A percentile compares a stretch with the other conserved stretches of the same genome.
Conservation (phyloP, 495 filamentous ascomycete species). For the Aspergillus ostianus region DNA sequence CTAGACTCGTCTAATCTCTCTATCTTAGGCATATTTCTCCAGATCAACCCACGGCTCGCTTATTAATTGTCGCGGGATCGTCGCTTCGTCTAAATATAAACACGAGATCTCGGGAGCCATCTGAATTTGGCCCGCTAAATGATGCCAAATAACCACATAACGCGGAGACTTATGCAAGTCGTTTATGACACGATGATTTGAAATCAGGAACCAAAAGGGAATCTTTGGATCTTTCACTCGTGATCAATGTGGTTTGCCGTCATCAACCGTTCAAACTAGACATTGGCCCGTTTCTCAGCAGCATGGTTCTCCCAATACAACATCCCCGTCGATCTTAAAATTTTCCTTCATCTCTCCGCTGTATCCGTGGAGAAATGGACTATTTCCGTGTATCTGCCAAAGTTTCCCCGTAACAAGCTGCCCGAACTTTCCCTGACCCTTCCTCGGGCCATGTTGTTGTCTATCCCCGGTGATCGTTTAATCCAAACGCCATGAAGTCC, state of each 20-base stretch:
- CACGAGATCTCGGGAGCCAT: conserved; percentile 11
- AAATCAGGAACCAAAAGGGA: not conserved
- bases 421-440: not conserved
- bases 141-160: not conserved
- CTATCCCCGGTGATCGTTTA: not conserved
- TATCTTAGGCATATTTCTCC: not conserved
- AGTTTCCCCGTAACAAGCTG: not conserved
- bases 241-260: not conserved
- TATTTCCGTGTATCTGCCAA: not conserved
- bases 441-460: not conserved
- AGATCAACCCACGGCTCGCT: not conserved
- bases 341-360: not conserved
- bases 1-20: not conserved
- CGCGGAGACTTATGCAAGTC: not conserved
- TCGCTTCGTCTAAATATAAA: conserved; percentile 20
- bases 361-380: not conserved
- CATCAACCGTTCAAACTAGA: not conserved
- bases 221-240: not conserved
- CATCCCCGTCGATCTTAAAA: not conserved
- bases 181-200: not conserved
- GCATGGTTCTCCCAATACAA: no score
- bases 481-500: not conserved
- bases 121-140: not conserved
- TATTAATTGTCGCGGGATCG: conserved; percentile 1
- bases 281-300: not conserved